Evolutionary conservation across 2,329 filamentous ascomycete species (phyloP).

Genomic region (Cladosporium oxysporum): DNA sequence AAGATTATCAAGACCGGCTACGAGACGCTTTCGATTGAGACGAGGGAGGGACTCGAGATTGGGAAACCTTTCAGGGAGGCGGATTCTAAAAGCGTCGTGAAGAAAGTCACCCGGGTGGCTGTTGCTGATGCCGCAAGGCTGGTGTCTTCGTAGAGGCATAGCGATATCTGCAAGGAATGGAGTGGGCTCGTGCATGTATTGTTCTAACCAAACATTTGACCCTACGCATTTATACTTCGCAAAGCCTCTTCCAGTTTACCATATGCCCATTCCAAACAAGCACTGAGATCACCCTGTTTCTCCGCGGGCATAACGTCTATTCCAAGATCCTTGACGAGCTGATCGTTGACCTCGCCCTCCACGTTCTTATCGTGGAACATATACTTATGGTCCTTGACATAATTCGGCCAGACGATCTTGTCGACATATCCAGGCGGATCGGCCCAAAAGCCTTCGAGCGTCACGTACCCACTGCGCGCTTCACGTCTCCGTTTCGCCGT

Average conservation of each 20-base stretch:
- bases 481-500: slow-evolving; percentile 66
- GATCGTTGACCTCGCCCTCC: slow-evolving; percentile 54
- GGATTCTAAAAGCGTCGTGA: slow-evolving; percentile 79
- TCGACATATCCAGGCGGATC: slow-evolving; percentile 95
- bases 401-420: slow-evolving; percentile 93
- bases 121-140: slow-evolving; percentile 63
- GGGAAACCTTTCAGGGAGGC: slow-evolving; percentile 80
- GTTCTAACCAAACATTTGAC: background rate
- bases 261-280: slow-evolving; percentile 43
- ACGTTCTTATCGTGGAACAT: slow-evolving; percentile 73
- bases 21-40: slow-evolving; percentile 88
- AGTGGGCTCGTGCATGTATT: background rate
- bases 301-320: slow-evolving; percentile 36
- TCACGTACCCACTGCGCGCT: slow-evolving; percentile 74
- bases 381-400: slow-evolving; percentile 77
- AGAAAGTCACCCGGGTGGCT: slow-evolving; percentile 79
- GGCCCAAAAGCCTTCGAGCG: slow-evolving; percentile 83
- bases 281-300: slow-evolving; percentile 37
- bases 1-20: slow-evolving; percentile 96
- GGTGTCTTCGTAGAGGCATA: slow-evolving; percentile 21
- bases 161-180: background rate
- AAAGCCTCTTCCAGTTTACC: slow-evolving; percentile 18
- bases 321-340: slow-evolving; percentile 37
- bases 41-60: slow-evolving; percentile 69
- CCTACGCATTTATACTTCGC: background rate